Evolutionary conservation across 2,329 filamentous ascomycete genomes (phyloP).

Genomic region (Colletotrichum salicis): DNA sequence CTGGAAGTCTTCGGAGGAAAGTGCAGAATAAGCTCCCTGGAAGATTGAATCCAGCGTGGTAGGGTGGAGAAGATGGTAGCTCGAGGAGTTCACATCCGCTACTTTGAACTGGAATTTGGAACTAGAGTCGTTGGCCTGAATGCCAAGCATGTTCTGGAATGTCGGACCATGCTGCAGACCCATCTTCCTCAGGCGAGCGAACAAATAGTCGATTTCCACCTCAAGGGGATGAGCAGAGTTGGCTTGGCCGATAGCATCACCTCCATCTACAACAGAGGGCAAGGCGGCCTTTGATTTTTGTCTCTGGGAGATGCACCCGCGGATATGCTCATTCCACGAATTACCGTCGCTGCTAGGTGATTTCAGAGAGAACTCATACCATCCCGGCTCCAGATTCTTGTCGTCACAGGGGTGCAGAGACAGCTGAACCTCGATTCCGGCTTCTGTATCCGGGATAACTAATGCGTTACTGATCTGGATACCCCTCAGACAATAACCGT

Average conservation of each 20-base stretch:
- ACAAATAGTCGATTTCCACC: conserved; percentile 56
- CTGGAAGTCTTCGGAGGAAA: not conserved
- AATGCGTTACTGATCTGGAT: conserved; percentile 35
- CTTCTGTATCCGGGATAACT: conserved; percentile 19
- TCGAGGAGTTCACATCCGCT: conserved; percentile 58
- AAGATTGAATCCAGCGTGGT: conserved; percentile 26
- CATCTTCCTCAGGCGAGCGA: conserved; percentile 48
- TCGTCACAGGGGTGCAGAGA: conserved; percentile 6
- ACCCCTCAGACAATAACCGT: conserved; percentile 36
- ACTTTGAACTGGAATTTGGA: conserved; percentile 59
- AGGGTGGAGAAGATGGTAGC: conserved; percentile 48
- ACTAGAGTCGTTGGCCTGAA: conserved; percentile 46
- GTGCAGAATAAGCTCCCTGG: conserved; percentile 15
- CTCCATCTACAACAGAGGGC: conserved; percentile 10
- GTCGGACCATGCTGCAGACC: conserved; percentile 12
- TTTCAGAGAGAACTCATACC: conserved; percentile 27
- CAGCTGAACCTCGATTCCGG: conserved; percentile 10
- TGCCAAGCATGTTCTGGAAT: conserved; percentile 17
- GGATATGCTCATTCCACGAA: conserved; percentile 26
- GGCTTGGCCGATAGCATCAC: conserved; percentile 43
- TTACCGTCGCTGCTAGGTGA: conserved; percentile 56
- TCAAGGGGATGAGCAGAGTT: conserved; percentile 36
- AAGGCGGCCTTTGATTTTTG: conserved; percentile 37
- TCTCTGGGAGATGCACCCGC: conserved; percentile 9
- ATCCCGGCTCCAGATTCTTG: conserved; percentile 18